Base-by-base conservation (phyloP, 345 rosid species). In the rapeseed (Brassica napus) region DNA sequence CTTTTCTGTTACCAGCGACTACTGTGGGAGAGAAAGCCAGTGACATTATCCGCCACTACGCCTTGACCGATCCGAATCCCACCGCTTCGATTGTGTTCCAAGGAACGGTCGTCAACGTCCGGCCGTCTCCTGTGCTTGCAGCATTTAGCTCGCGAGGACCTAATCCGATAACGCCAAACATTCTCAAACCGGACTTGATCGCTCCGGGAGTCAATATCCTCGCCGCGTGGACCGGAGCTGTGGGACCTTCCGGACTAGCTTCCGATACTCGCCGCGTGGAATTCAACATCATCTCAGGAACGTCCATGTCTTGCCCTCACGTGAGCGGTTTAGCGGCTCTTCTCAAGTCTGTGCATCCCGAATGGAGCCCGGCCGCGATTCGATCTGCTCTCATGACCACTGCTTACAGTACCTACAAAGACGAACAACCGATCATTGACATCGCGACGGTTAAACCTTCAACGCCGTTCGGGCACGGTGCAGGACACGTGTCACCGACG, bases 81-180 rank as follows among this genome's bases (percentile, higher is more conserved):
- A 89, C 93, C 0, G 93, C 79, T 26, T 84, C 91, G n/a, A 63
- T 92, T 37, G 49, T 76, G 14, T 82, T 92, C 44, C 85, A 68
- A 61, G 97, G 94, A 30, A 94, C 98, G 1, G 88, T 87, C 73
- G 81, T 94, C 14, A 88, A 89, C 18, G 78, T 92, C 23, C 73
- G 69, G 67, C 98, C 97, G 0, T 88, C 97, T 47, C 98, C 98
- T 0, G 97, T 94, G 30, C 90, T 92, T 16, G 94, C 98, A 0
- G 93, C 97, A 3, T 94, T 94, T 68, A 92, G 97, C 76, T 94
- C 98, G 0, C 83, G 97, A 52, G 98, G 98, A 26, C 98, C 98
- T 0, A 92, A 89, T 60, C 60, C 87, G 7, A 82, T 94, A 28
- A 89, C 90, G 0, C 84, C 94, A 0, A 85, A 80, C 73, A 84